Evolutionary conservation across 2,329 filamentous ascomycete genomes (phyloP), one percentile per base, ranked within the genome.

Genomic region (Colletotrichum eleusines): DNA sequence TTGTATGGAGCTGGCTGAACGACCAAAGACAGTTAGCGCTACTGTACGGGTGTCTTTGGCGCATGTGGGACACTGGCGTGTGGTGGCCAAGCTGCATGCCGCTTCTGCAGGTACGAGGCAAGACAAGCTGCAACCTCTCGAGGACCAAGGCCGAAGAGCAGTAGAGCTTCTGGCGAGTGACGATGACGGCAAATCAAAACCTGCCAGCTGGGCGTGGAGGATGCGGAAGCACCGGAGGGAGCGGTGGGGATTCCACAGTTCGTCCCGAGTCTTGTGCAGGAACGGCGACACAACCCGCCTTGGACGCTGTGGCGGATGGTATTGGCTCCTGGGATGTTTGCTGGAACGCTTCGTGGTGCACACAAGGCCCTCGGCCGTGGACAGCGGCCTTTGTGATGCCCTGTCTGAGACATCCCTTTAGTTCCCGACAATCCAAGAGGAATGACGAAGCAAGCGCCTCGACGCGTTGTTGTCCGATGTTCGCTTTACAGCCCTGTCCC

Each of bases 21-120:
- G 64, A 23, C 66, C 63, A 50, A 63, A 67, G 51, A 26, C 42
- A 66, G 63, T 59, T 69, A 69, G 69, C 69, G 69, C 42, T 33
- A 42, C 48, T 50, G 60, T 50, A 66, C 60, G 59, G 60, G 60
- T 72, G 69, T 57, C 48, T 72, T 42, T 44, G 62, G 62, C 48
- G 72, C 68, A 71, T 60, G 55, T 72, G 46, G 65, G 44, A 67
- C 72, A 59, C 54, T 65, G 69, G 51, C 48, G 42, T 33, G 42
- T 66, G 58, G 63, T 48, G 51, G 42, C 44, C 60, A 46, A 31
- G 68, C 61, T 71, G 65, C 73, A 74, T 67, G 64, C 61, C 73
- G 74, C 72, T 74, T 75, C 74, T 75, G 75, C 75, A 76, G 74
- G 74, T 74, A 73, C 71, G 71, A 72, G 69, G 72, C 59, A 74